Conservation (phyloP, 2,329 filamentous ascomycete species). For the Exserohilum rostratum region DNA sequence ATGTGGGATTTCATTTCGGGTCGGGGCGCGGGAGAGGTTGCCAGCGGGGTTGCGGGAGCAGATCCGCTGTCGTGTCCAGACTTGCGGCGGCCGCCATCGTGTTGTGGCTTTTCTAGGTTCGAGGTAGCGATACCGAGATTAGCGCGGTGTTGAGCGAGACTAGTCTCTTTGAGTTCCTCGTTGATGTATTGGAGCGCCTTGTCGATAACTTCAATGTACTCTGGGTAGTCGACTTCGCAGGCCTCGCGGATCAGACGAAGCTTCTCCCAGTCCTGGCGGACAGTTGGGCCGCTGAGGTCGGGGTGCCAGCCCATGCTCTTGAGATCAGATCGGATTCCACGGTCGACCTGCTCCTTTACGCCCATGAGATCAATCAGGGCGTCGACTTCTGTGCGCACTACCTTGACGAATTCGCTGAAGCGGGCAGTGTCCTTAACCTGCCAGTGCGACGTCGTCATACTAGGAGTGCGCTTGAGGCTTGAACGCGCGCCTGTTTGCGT, state of each 20-base stretch:
- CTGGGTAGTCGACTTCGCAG: conserved; percentile 51
- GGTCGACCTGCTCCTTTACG: conserved; percentile 53
- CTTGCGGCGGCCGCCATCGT: conserved; percentile 32
- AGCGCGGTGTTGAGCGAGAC: conserved; percentile 26
- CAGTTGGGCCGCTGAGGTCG: conserved; percentile 45
- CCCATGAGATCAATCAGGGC: conserved; percentile 52
- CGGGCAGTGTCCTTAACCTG: conserved; percentile 49
- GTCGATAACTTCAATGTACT: conserved; percentile 52
- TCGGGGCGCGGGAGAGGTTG: background rate
- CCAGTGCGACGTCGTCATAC: conserved; percentile 49
- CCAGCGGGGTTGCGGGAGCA: conserved; percentile 2
- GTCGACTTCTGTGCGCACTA: conserved; percentile 53
- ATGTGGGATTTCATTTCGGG: conserved; percentile 27
- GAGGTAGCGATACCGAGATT: conserved; percentile 19
- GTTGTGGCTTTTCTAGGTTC: conserved; percentile 8
- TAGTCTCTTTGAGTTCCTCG: conserved; percentile 39
- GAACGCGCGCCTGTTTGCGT: conserved; percentile 40
- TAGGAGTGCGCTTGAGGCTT: conserved; percentile 43
- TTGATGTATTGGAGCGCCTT: conserved; percentile 53
- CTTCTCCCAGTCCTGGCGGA: conserved; percentile 49
- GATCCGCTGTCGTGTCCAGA: conserved; percentile 29
- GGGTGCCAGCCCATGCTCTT: conserved; percentile 57
- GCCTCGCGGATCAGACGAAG: conserved; percentile 53
- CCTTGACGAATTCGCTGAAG: conserved; percentile 51
- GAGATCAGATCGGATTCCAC: conserved; percentile 54